Evolutionary conservation across 2,329 filamentous ascomycete species (phyloP).

Genomic region (Ophiognomonia clavigignenti-juglandacearum): DNA sequence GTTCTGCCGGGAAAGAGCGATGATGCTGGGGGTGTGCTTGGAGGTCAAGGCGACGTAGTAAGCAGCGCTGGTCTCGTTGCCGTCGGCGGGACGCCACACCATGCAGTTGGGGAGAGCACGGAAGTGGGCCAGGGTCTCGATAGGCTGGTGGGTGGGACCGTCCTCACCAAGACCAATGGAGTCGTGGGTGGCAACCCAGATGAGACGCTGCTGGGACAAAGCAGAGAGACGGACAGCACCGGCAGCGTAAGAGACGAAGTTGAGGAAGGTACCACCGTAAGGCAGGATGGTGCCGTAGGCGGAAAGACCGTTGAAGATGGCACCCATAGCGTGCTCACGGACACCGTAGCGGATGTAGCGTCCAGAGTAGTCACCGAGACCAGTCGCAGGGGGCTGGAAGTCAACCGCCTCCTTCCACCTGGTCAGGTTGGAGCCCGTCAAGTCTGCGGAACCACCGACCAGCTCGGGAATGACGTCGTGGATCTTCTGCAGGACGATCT

Average conservation of each 20-base stretch:
- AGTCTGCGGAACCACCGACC: slow-evolving; percentile 90
- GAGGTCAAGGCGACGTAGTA: slow-evolving; percentile 94
- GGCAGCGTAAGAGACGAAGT: slow-evolving; percentile 98
- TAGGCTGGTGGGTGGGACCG: slow-evolving; percentile 97
- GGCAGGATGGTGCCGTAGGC: slow-evolving; percentile 95
- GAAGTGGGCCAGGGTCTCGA: slow-evolving; percentile 98
- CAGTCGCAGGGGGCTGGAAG: slow-evolving; percentile 86
- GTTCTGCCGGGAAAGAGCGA: slow-evolving; percentile 96
- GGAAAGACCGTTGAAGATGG: slow-evolving; percentile 90
- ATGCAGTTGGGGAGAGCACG: slow-evolving; percentile 98
- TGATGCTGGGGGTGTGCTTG: slow-evolving; percentile 84
- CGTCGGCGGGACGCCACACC: slow-evolving; percentile 98
- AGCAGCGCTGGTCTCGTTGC: slow-evolving; percentile 95
- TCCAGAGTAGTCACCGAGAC: slow-evolving; percentile 84
- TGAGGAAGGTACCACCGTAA: slow-evolving; percentile 94
- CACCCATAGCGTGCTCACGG: slow-evolving; percentile 87
- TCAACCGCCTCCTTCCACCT: slow-evolving; percentile 95
- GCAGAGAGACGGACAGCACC: slow-evolving; percentile 92
- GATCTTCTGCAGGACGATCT: slow-evolving; percentile 86
- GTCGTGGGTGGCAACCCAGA: slow-evolving; percentile 98
- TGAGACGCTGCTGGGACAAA: slow-evolving; percentile 81
- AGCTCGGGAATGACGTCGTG: slow-evolving; percentile 81
- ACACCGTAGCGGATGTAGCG: slow-evolving; percentile 93
- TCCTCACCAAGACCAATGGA: slow-evolving; percentile 99
- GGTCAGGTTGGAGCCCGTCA: slow-evolving; percentile 98